phyloP scores from a whole-genome alignment of 73 alveolate species.

The Paramecium sexaurelia region DNA sequence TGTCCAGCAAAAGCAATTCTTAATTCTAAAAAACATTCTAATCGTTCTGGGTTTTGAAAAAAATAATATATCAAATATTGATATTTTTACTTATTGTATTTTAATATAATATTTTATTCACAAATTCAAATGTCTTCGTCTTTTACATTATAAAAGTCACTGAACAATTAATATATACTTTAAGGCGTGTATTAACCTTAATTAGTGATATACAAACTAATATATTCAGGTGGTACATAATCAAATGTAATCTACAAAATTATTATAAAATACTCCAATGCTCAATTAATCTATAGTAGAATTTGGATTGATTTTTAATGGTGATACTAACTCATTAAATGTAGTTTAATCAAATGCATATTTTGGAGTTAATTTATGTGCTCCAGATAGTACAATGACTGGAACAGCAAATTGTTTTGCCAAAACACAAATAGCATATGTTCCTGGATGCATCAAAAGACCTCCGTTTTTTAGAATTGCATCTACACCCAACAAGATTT shows the following conservation, averaged over 20 bases:
- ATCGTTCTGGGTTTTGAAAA: not conserved
- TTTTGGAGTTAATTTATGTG: conserved; percentile 26
- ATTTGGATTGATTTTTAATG: not conserved
- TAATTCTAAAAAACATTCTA: not conserved
- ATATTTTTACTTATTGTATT: not conserved
- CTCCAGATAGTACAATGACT: not conserved
- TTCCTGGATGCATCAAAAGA: conserved; percentile 27
- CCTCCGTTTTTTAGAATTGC: conserved; percentile 22
- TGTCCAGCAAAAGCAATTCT: conserved; percentile 48
- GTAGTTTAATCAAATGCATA: conserved; percentile 15
- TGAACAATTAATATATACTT: not conserved
- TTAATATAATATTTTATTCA: not conserved
- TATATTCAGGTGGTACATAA: conserved; percentile 15
- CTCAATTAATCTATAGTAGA: not conserved
- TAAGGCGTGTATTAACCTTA: conserved; percentile 10
- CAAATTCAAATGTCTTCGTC: conserved; percentile 18
- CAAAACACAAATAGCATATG: conserved; percentile 11
- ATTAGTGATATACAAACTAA: not conserved
- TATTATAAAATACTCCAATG: not conserved
- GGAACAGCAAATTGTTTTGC: not conserved
- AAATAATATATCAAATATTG: not conserved
- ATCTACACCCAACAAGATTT: conserved; percentile 25
- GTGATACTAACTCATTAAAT: not conserved
- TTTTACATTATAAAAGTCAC: not conserved
- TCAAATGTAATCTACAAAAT: not conserved